Conservation (phyloP, 2,329 filamentous ascomycete species). For the Rugonectria rugulosa region DNA sequence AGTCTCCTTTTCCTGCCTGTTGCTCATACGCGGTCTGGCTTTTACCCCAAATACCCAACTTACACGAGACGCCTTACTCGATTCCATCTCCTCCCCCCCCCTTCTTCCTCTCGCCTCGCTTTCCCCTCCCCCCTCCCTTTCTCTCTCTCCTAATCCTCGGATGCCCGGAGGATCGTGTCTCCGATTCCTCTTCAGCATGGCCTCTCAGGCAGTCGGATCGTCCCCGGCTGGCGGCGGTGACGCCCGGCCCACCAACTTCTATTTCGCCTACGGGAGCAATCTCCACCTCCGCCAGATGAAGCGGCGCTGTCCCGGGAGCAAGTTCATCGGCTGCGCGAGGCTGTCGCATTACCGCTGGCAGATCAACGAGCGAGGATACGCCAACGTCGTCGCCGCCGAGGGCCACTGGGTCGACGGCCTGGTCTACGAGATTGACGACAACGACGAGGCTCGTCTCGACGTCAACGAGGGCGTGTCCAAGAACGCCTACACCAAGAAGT, state of each 20-base stretch:
- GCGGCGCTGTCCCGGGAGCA: constrained; percentile 51
- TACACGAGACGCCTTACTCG: background rate
- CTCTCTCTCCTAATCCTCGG: constrained; percentile 17
- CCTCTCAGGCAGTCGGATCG: constrained; percentile 26
- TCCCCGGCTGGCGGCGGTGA: constrained; percentile 20
- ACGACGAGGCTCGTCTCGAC: constrained; percentile 50
- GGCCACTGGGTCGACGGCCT: constrained; percentile 51
- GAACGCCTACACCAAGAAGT: constrained; percentile 48
- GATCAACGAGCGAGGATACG: constrained; percentile 57
- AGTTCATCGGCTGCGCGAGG: constrained; percentile 48
- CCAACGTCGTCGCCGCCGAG: constrained; percentile 48
- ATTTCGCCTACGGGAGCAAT: constrained; percentile 58
- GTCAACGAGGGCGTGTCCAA: constrained; percentile 50
- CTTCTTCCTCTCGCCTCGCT: background rate
- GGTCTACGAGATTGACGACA: constrained; percentile 48
- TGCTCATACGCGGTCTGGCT: constrained; percentile 2
- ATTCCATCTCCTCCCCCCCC: too few relatives aligned
- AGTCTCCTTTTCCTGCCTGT: constrained; percentile 1
- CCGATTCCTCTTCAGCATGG: constrained; percentile 36
- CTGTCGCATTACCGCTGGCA: constrained; percentile 52
- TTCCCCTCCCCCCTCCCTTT: background rate
- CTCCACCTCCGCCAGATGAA: constrained; percentile 55
- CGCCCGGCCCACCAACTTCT: constrained; percentile 42
- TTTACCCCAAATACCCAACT: constrained; percentile 8
- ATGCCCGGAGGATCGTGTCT: constrained; percentile 34